Base-by-base conservation (phyloP, 345 rosid species). In the Hypericum perforatum region DNA sequence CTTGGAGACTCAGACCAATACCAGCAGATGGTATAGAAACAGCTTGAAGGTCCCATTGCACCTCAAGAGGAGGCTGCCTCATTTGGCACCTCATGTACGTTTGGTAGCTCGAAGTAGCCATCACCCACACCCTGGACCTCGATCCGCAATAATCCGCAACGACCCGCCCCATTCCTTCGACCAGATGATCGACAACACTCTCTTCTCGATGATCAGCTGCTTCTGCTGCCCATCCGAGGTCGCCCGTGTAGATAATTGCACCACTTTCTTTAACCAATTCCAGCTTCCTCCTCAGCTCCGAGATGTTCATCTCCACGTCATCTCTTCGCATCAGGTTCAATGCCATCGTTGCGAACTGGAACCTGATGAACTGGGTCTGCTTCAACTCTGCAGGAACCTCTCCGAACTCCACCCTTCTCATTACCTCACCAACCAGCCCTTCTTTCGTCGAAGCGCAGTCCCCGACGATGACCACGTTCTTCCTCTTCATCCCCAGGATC, bases 11-110 rank as follows among this genome's bases (percentile, higher is more conserved):
- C 67, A 89, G 59, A 11, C 77, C 82, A 67, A 89, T 85, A 49
- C 80, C 97, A 52, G 78, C 81, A 11, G 95, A 76, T 12, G 95
- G 97, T 71, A 85, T 65, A 8, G 95, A 79, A 60, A 89, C 87
- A 60, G 89, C 81, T 69, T 83, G 89, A 66, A 85, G 78, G 54
- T 71, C 70, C 97, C 97, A 89, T 49, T 83, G 85, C 53, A 64
- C 62, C 65, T 89, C 97, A 59, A 89, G 82, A 54, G 87, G 70
- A 67, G 92, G 95, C 55, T 78, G 89, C 60, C 73, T 83, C 87
- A 78, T 83, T 55, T 85, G 92, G 61, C 95, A 83, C 67, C 70
- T 83, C 74, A 74, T 75, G 68, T 89, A 89, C 49, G 95, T 81
- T 57, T 89, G 84, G 59, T 79, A 79, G 63, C 74, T 85, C 53